These are phyloP conservation scores for Cladophialophora chaetospira DNA, from an alignment of 2,329 filamentous ascomycete species.

Conservation along the genomic window DNA sequence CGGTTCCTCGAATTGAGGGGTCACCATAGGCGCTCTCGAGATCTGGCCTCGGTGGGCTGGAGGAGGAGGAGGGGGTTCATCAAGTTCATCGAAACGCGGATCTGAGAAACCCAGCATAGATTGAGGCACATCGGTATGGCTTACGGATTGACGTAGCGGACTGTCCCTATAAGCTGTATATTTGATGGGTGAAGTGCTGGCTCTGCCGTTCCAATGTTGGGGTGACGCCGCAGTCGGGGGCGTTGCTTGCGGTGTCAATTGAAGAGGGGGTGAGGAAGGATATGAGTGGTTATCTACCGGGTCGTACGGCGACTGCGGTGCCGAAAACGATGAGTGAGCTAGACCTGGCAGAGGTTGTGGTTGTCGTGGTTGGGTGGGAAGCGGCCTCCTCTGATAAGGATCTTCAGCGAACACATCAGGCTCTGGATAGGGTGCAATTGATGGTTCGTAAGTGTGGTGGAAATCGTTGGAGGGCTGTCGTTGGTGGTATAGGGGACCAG, in stretches of 20 bases:
- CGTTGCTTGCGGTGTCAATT: conserved; percentile 14
- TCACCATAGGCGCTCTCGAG: conserved; percentile 1
- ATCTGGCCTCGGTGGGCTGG: conserved; percentile 36
- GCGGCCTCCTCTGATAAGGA: conserved; percentile 43
- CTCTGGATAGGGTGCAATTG: not conserved
- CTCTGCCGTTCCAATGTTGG: conserved; percentile 24
- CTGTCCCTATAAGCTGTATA: conserved; percentile 35
- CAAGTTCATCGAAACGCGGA: conserved; percentile 32
- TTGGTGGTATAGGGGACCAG: conserved; percentile 9
- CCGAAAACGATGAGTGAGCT: not conserved
- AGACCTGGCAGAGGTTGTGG: conserved; percentile 48
- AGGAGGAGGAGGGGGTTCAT: conserved; percentile 38
- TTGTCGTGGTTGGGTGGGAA: conserved; percentile 51
- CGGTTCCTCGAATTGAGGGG: conserved; percentile 20
- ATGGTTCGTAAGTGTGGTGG: conserved; percentile 5
- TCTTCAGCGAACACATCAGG: conserved; percentile 4
- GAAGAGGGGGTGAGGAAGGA: conserved; percentile 21
- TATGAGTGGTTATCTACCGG: conserved; percentile 5
- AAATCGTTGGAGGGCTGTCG: conserved; percentile 14
- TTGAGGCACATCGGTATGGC: conserved; percentile 31
- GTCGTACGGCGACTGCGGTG: conserved; percentile 14
- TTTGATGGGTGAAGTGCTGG: conserved; percentile 31
- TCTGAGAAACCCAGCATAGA: conserved; percentile 21
- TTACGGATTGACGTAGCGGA: conserved; percentile 36
- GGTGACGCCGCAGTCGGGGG: conserved; percentile 15